Conservation (phyloP, 768 basidiomycete genomes). For the Suillus clintonianus region DNA sequence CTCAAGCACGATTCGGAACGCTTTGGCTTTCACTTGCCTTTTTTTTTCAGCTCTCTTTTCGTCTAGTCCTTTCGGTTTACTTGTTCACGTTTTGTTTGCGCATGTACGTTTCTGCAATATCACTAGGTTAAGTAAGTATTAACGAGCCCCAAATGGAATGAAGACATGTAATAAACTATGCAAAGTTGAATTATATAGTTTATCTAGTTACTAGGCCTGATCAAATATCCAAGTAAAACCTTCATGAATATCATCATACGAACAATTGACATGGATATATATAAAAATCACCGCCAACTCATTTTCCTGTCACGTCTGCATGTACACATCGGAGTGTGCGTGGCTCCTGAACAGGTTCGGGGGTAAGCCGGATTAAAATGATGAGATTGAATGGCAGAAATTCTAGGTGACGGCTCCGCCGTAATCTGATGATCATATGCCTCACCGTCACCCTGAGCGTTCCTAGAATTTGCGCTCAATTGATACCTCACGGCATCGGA, state of each 20-base stretch:
- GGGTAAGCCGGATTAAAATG: neutral
- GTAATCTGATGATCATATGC: neutral
- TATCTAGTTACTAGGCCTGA: neutral
- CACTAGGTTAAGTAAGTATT: constrained; percentile 3
- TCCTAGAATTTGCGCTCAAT: constrained; percentile 10
- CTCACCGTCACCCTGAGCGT: neutral
- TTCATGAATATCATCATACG: neutral
- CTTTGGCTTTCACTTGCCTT: neutral
- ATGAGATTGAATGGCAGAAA: neutral
- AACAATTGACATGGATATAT: neutral
- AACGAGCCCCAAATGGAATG: neutral
- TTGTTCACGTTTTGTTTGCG: neutral
- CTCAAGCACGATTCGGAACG: neutral
- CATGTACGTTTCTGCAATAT: neutral
- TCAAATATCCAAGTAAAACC: neutral
- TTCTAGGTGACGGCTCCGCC: constrained; percentile 1
- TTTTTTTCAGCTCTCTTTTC: neutral
- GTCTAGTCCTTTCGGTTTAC: neutral
- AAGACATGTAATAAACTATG: constrained; percentile 3
- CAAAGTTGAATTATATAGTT: constrained; percentile 2
- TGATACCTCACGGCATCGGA: constrained; percentile 34
- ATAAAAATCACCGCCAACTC: constrained; percentile 1
- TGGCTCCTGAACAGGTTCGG: neutral
- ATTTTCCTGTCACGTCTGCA: neutral
- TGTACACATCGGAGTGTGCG: neutral